Base-by-base conservation (phyloP, 1,139 yeast genomes). In the Pichia sp. region DNA sequence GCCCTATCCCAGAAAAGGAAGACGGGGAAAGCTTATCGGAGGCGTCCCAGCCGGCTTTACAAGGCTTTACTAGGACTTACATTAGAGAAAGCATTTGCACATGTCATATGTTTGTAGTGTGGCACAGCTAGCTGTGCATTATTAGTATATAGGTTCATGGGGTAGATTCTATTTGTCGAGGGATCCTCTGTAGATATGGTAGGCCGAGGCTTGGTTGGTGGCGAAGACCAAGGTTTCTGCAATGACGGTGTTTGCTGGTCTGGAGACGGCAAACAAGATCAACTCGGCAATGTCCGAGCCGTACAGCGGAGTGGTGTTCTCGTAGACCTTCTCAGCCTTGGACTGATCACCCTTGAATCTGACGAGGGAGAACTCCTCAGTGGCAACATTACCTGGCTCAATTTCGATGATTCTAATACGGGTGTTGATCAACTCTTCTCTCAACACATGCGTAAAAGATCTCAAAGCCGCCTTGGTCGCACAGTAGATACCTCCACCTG, bases 171-270 rank as follows among this genome's bases (percentile, higher is more conserved):
- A 47, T 34, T 52, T 52, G 26, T 59, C 60, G 36, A 58, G 44
- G 10, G 61, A 49, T 26, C 70, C 73, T 56, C 76, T 67, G 67
- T 79, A 74, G 16, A 80, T 70, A 65, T 87, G 90, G 58, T 76
- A 69, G 15, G 95, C 83, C 60, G 90, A 80, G 5, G 81, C 82
- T 69, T 78, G 82, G 64, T 77, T 75, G 51, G 75, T 72, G 16
- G 81, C 78, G 61, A 77, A 77, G 1, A 78, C 73, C 57, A 78
- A 71, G 8, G 79, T 74, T 59, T 78, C 81, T 3, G 82, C 81
- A 58, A 78, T 68, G 4, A 78, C 82, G 1, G 80, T 76, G 59
- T 77, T 78, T 56, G 69, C 72, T 59, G 72, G 76, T 71, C 82
- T 76, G 8, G 80, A 67, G 34, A 74, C 72, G n/a, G 76, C 77